Evolutionary conservation across 78 protist genomes (phyloP), one percentile per base, ranked within the genome.

Genomic region (Monosiga brevicollis): DNA sequence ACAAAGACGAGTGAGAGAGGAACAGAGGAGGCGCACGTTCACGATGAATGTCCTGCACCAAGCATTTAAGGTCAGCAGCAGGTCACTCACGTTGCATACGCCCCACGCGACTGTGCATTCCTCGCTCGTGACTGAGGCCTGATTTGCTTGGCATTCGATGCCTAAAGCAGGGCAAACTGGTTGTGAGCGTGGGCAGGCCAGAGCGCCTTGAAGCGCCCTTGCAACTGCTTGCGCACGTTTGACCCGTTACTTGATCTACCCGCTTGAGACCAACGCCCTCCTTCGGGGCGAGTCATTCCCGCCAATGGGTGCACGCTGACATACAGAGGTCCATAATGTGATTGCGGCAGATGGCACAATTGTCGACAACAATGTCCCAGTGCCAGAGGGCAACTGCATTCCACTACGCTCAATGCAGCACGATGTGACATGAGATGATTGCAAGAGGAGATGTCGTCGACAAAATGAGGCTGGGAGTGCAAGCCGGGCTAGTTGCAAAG

Each of bases 81-180:
- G 70, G 9, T n/a, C 62, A 83, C 94, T 36, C 78, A 87, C 94
- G 79, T 95, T 94, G 93, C 99, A 96, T 38, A 91, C 86, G n/a
- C 99, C 99, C 99, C 99, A 97, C 2, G 99, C 98, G 24, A 95
- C 97, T 6, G n/a, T n/a, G n/a, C n/a, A n/a, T n/a, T 94, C 98
- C 78, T 94, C 97, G 41, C 91, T 88, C 10, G 96, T 94, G 6
- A 94, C 87, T 11, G 95, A 86, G 0, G 90, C 93, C 83, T 94
- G 99, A 82, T 95, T 95, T 0, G 98, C 98, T 77, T 95, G 97
- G 85, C 98, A 95, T 80, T 97, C 98, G 22, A 97, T 95, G 90
- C 97, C 79, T 75, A 0, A n/a, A n/a, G n/a, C n/a, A n/a, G 73
- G n/a, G n/a, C n/a, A n/a, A n/a, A n/a, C n/a, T n/a, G n/a, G n/a